phyloP scores from a whole-genome alignment of 83 land plant genomes.

The Diphasiastrum complanatum region DNA sequence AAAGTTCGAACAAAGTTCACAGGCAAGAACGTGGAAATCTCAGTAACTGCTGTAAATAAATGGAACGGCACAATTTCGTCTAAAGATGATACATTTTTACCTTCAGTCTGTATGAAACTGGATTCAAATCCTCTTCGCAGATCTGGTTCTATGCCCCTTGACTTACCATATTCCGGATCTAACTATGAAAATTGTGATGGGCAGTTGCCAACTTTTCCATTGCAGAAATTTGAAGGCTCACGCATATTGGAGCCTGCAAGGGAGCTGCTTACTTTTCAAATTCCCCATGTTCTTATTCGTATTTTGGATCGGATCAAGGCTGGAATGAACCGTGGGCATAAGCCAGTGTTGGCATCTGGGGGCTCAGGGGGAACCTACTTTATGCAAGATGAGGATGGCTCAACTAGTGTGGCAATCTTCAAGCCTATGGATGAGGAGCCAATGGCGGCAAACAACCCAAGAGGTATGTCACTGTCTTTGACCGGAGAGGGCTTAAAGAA shows the following conservation, averaged over 20 bases:
- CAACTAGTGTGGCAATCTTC: not conserved
- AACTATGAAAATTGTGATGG: not conserved
- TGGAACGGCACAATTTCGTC: too few relatives aligned
- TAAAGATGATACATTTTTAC: too few relatives aligned
- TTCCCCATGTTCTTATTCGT: not conserved
- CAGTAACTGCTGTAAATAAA: slow-evolving; percentile 1
- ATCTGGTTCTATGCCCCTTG: too few relatives aligned
- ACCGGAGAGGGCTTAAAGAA: slow-evolving; percentile 11
- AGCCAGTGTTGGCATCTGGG: not conserved
- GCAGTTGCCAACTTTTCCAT: not conserved
- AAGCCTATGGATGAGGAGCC: slow-evolving; percentile 18
- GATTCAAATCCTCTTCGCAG: too few relatives aligned
- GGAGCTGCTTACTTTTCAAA: not conserved
- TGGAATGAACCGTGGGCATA: not conserved
- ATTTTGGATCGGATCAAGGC: not conserved
- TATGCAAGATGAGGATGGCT: not conserved
- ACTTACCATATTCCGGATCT: not conserved
- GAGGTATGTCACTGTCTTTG: slow-evolving; percentile 10
- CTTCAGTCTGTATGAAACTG: too few relatives aligned
- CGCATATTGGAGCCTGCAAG: not conserved
- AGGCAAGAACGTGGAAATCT: not conserved
- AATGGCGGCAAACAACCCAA: slow-evolving; percentile 12
- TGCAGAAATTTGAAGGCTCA: not conserved
- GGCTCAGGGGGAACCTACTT: slow-evolving; percentile 6
- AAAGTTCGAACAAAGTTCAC: not conserved